Base-by-base conservation (phyloP, 2,329 filamentous ascomycete genomes). In the Paramyrothecium roridum region DNA sequence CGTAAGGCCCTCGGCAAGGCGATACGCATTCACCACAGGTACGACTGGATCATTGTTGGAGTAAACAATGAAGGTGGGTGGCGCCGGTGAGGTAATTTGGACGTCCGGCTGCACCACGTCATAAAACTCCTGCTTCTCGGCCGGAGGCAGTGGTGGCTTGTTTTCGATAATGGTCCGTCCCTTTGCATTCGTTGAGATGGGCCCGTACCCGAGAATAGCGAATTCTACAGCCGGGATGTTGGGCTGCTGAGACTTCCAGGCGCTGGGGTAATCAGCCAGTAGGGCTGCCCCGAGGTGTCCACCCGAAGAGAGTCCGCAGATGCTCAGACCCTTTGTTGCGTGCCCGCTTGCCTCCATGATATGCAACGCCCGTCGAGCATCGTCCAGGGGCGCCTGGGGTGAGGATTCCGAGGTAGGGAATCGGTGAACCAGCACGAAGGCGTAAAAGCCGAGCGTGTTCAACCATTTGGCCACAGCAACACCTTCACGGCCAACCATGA, bases 1-100 rank as follows among this genome's bases (percentile, higher is more conserved):
- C 0, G 62, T 62, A 1, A 64, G 46, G 0, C 56, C 62, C 19
- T 63, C 58, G 0, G 62, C 59, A 0, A 65, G 45, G 0, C 62
- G 62, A 33, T 64, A 64, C 0, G 62, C 62, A 3, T 64, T 64
- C 8, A 57, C 16, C 1, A 59, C 61, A 0, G 62, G 62, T 0
- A 64, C 62, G 2, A 65, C 53, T 0, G 62, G 62, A 2, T 64
- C 62, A 1, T 63, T 64, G 10, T 65, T 62, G 1, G 62, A 65
- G 11, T 64, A 64, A 0, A 64, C 59, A 2, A 64, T 63, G 17
- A 64, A 64, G 0, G 49, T 46, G 0, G 61, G 61, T 2, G 62
- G 62, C 0, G 61, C 48, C 0, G 55, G 55, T 7, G 58, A 58
- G 3, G 45, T 40, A 0, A 64, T 51, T 10, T 64, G 62, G 1